Evolutionary conservation across 345 rosid species (phyloP), one percentile per base, ranked within the genome.

Genomic region (Gossypium bickii): DNA sequence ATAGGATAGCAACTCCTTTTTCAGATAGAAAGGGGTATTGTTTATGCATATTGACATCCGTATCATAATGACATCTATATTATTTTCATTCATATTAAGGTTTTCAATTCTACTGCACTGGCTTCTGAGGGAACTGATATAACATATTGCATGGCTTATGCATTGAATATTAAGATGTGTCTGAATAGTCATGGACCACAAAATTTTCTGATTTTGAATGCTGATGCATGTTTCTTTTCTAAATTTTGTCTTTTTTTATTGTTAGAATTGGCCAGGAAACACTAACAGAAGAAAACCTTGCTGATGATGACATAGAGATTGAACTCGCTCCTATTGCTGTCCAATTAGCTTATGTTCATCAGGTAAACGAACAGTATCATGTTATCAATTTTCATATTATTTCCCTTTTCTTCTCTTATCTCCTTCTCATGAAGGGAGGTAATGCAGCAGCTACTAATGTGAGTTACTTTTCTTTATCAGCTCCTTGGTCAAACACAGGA

Each of bases 201-300:
- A 53, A 53, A 25, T 57, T 22, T 75, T 18, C 74, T 41, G 52
- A 22, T 12, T 27, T 44, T 12, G n/a, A 44, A 70, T 65, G 44
- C 58, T 70, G 20, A 60, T 67, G 3, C 51, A 20, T 63, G 48
- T 79, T 18, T 8, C 38, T 72, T 73, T 66, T 80, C 17, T 74
- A 59, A 2, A n/a, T 60, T 72, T 51, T 12, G 4, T 72, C 20
- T 20, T 4, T 73, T 29, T 57, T 47, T 66, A 77, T 70, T 73
- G 41, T 67, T 84, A 94, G 98, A 82, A 83, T 95, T 87, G 98
- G 99, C 78, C 96, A 93, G 85, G 98, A 93, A 83, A 79, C 84
- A 56, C 88, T 95, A 48, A 84, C 94, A 61, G 97, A 93, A 0
- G 97, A 93, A 2, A 86, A 85, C 74, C 82, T 78, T 74, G 90